Evolutionary conservation across 139 green algal species (phyloP), one percentile per base, ranked within the genome.

Genomic region (Coelastrella sp.): DNA sequence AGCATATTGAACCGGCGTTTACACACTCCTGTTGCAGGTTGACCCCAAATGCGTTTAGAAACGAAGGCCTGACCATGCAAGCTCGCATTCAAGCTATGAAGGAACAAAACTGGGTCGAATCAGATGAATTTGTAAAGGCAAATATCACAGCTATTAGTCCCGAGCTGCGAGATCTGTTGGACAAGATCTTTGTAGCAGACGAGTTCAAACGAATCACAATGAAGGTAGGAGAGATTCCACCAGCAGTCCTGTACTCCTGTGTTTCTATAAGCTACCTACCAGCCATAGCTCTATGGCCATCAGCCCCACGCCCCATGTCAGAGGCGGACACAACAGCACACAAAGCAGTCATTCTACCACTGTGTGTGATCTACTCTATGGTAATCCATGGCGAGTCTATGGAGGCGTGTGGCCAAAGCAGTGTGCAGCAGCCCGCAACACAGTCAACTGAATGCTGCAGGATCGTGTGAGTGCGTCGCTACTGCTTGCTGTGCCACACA

Each of bases 141-240:
- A 77, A 80, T 54, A 57, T 68, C 11, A 61, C 65, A 20, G 23
- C 16, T 0, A 58, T 90, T 3, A 84, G 73, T 32, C 56, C 73
- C 5, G 86, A 90, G 76, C 76, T 90, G 22, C 47, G 58, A 47
- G 88, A 91, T 59, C 68, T 91, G 22, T 59, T 91, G 71, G 88
- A 91, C 47, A 84, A 83, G 80, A 91, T 91, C 20, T 91, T 91
- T 75, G 56, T 88, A 54, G 88, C 80, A 0, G 71, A 91, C 19
- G 80, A 91, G 71, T 79, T 81, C 61, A 86, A 83, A 59, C 66
- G 88, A 17, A 91, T 91, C 88, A 88, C 88, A 10, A 74, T 91
- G 7, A 11, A 91, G 77, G 87, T 87, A 32, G 3, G 65, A 54
- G 7, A 56, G 3, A n/a, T 3, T 8, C 10, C 10, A 61, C 56